Percentiles rank a stretch among this genome's conserved stretches.
Evolutionary conservation across 148 eudicot genomes (phyloP).

Genomic region (Arbutus unedo): DNA sequence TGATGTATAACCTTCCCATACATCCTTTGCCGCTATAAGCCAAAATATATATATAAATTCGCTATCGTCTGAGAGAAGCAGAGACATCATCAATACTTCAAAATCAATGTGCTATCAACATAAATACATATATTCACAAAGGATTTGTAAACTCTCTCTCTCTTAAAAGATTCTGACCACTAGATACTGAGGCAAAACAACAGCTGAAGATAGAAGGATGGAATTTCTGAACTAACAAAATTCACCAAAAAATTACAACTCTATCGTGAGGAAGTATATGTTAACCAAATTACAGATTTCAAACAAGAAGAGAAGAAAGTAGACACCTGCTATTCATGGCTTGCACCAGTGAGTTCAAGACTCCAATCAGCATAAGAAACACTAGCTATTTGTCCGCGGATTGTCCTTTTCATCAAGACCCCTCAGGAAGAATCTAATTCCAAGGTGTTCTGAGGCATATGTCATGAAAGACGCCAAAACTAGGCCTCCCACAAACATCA

Average conservation of each 20-base stretch:
- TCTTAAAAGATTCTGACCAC: neutral
- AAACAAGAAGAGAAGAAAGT: neutral
- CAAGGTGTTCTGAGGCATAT: constrained; percentile 86
- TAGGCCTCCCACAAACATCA: constrained; percentile 84
- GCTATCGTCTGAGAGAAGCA: no score
- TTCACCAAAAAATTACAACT: constrained; percentile 5
- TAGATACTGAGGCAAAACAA: neutral
- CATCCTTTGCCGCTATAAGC: no score
- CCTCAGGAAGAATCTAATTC: constrained; percentile 61
- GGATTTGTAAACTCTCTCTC: no score
- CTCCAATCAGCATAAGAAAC: constrained; percentile 42
- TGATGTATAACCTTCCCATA: no score
- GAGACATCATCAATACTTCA: no score
- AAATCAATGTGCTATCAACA: no score
- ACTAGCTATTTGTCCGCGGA: constrained; percentile 38
- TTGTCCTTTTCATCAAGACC: constrained; percentile 69
- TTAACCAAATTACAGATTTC: neutral
- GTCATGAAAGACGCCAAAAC: constrained; percentile 86
- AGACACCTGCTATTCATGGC: neutral
- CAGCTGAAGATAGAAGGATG: constrained; percentile 2
- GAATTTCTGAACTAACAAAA: constrained; percentile 7
- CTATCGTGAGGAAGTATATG: neutral
- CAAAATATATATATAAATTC: no score
- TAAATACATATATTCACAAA: no score
- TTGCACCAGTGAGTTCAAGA: constrained; percentile 14